Evolutionary conservation across 352 stramenopile species (phyloP).

Genomic region (Phytophthora multivora): DNA sequence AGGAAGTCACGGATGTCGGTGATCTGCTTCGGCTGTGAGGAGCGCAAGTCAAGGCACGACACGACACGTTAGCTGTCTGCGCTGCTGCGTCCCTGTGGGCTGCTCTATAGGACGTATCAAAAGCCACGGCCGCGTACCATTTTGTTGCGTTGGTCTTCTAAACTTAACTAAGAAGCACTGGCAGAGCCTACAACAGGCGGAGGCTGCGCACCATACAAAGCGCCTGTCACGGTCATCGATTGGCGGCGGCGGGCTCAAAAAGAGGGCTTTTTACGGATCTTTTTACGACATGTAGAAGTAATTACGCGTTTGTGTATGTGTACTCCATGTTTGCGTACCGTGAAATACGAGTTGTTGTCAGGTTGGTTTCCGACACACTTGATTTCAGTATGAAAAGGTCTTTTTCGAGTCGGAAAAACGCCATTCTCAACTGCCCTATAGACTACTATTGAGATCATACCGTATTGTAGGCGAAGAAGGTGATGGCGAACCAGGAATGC

Average conservation of each 20-base stretch:
- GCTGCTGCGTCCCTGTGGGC: neutral
- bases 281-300: too few relatives aligned
- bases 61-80: slow-evolving; percentile 18
- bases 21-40: slow-evolving; percentile 96
- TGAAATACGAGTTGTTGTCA: too few relatives aligned
- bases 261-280: too few relatives aligned
- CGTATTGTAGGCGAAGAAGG: too few relatives aligned
- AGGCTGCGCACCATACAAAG: neutral
- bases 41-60: neutral
- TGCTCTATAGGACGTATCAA: neutral
- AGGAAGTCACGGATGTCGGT: slow-evolving; percentile 99
- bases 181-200: slow-evolving; percentile 34
- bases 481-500: slow-evolving; percentile 60
- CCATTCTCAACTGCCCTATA: neutral
- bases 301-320: too few relatives aligned
- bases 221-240: slow-evolving; percentile 6
- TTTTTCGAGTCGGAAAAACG: too few relatives aligned
- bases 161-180: slow-evolving; percentile 79
- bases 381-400: too few relatives aligned
- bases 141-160: slow-evolving; percentile 89
- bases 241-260: slow-evolving; percentile 1
- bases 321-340: too few relatives aligned
- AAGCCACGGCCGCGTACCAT: slow-evolving; percentile 52
- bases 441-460: neutral
- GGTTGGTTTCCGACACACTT: too few relatives aligned